phyloP scores from a whole-genome alignment of 108 stramenopile genomes.

The Nitzschia sp. region DNA sequence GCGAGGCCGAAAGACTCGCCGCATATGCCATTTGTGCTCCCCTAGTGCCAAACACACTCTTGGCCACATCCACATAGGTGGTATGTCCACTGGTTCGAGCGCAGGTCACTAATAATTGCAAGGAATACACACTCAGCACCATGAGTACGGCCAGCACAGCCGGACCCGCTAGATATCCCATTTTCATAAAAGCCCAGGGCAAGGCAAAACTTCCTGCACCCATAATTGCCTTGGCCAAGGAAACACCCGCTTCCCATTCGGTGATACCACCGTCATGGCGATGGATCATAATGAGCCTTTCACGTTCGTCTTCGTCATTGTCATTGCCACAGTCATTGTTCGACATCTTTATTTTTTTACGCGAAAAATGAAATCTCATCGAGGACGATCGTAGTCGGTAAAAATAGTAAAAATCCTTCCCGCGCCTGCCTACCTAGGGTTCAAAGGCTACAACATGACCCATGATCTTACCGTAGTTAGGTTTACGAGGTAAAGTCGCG shows the following conservation, averaged over 20 bases:
- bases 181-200: slow-evolving; percentile 34
- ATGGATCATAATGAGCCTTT: not conserved
- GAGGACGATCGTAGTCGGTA: too few species aligned
- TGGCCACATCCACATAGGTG: slow-evolving; percentile 39
- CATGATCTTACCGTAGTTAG: too few species aligned
- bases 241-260: slow-evolving; percentile 34
- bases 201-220: slow-evolving; percentile 41
- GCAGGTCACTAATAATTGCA: slow-evolving; percentile 18
- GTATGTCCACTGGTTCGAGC: not conserved
- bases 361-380: too few species aligned
- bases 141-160: slow-evolving; percentile 15
- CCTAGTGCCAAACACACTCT: slow-evolving; percentile 24
- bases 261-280: slow-evolving; percentile 18
- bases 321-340: not conserved
- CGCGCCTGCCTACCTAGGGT: too few species aligned
- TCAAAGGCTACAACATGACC: too few species aligned
- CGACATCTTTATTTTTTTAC: too few species aligned
- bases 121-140: slow-evolving; percentile 24
- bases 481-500: too few species aligned
- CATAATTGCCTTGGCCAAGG: slow-evolving; percentile 42
- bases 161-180: slow-evolving; percentile 35
- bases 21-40: slow-evolving; percentile 24
- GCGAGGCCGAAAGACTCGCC: slow-evolving; percentile 28
- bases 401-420: too few species aligned
- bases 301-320: not conserved